Conservation (phyloP, 2,329 filamentous ascomycete species). For the Colletotrichum noveboracense region DNA sequence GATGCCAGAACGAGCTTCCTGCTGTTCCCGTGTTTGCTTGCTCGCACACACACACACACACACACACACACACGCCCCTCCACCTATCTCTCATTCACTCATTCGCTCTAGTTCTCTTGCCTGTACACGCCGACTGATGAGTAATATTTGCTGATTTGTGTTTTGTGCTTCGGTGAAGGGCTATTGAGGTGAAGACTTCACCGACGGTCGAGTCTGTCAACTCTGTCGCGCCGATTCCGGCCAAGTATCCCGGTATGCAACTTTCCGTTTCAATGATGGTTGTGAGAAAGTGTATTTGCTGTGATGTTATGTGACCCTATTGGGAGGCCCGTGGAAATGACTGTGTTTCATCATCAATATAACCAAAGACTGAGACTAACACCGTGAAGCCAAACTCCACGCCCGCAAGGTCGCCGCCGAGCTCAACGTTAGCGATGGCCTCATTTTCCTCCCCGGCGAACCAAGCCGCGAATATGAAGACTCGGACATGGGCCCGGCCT, state of each 20-base stretch:
- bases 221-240: slow-evolving; percentile 12
- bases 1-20: background rate
- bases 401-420: slow-evolving; percentile 60
- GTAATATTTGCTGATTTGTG: background rate
- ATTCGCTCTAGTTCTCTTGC: background rate
- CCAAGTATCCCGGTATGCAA: slow-evolving; percentile 42
- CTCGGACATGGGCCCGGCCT: slow-evolving; percentile 61
- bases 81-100: background rate
- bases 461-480: slow-evolving; percentile 58
- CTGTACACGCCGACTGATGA: slow-evolving; percentile 10
- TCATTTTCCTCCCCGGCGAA: slow-evolving; percentile 63
- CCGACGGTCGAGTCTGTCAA: slow-evolving; percentile 1
- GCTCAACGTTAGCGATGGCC: slow-evolving; percentile 52
- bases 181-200: slow-evolving; percentile 42
- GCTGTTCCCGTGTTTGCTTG: background rate
- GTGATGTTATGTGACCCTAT: background rate
- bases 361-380: background rate
- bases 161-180: slow-evolving; percentile 22
- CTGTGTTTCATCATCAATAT: background rate
- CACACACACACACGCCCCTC: background rate
- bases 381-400: slow-evolving; percentile 55
- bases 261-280: background rate
- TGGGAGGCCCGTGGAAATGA: background rate
- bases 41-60: background rate
- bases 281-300: background rate